A percentile compares a stretch with the other conserved stretches of the same genome.
These are phyloP conservation scores for Phtheirospermum japonicum DNA, from an alignment of 257 asterid species.

Conservation along the genomic window DNA sequence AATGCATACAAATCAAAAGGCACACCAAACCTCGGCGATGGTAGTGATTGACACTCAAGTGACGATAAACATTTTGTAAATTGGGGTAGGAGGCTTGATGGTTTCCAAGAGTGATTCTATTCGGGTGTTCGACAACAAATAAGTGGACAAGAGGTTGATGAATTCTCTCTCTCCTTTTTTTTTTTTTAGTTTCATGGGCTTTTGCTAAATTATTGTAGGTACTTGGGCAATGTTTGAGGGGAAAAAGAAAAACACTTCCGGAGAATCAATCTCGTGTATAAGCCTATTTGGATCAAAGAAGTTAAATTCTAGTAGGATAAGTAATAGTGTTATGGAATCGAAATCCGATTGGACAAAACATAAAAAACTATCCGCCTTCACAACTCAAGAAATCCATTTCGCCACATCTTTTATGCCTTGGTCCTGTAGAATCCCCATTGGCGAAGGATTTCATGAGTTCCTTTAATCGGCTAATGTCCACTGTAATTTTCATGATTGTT, in stretches of 20 bases:
- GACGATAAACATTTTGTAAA: no score
- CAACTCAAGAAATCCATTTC: conserved; percentile 48
- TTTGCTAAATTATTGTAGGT: conserved; percentile 34
- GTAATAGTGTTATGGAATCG: conserved; percentile 58
- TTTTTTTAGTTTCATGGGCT: background rate
- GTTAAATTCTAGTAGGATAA: conserved; percentile 27
- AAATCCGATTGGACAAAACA: conserved; percentile 53
- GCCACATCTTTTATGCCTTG: conserved; percentile 64
- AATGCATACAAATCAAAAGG: no score
- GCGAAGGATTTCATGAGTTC: conserved; percentile 67
- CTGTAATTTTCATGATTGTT: conserved; percentile 22
- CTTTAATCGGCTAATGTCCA: conserved; percentile 33
- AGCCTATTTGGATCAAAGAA: conserved; percentile 26
- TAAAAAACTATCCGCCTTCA: conserved; percentile 44
- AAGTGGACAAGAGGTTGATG: no score
- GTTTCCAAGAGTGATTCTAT: no score
- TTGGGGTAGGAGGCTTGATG: no score
- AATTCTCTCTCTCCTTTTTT: no score
- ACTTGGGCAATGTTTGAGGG: conserved; percentile 56
- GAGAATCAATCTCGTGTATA: conserved; percentile 25
- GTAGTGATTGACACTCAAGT: no score
- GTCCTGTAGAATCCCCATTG: conserved; percentile 67
- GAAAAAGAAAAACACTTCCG: no score
- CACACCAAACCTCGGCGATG: no score
- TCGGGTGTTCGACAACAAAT: no score